Evolutionary conservation across 345 rosid species (phyloP).

Genomic region (Populus ilicifolia): DNA sequence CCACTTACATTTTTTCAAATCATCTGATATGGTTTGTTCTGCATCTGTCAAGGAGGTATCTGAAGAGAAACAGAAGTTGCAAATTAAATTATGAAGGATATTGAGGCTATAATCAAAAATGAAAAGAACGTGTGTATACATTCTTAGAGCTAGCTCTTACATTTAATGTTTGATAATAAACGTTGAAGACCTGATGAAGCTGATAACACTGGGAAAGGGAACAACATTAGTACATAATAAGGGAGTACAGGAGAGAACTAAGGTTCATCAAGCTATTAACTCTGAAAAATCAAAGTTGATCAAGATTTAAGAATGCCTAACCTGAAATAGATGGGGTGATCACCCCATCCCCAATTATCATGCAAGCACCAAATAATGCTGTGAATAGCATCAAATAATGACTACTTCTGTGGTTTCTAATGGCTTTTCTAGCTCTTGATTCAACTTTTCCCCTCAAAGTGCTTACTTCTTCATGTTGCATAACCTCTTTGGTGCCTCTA

Average conservation of each 20-base stretch:
- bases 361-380: conserved; percentile 58
- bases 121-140: not conserved
- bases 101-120: not conserved
- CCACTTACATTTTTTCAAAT: conserved; percentile 41
- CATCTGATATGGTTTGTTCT: conserved; percentile 20
- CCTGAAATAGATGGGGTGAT: conserved; percentile 67
- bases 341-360: conserved; percentile 56
- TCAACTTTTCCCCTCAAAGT: conserved; percentile 30
- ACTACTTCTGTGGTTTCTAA: conserved; percentile 37
- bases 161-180: conserved; percentile 35
- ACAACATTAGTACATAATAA: not conserved
- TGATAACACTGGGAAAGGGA: conserved; percentile 43
- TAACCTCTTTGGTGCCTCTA: conserved; percentile 18
- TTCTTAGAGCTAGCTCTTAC: conserved; percentile 35
- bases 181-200: conserved; percentile 47
- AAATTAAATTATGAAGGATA: conserved; percentile 2
- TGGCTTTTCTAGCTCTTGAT: conserved; percentile 41
- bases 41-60: conserved; percentile 31
- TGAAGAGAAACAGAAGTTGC: conserved; percentile 23
- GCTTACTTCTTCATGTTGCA: conserved; percentile 22
- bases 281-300: not conserved
- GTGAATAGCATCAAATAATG: conserved; percentile 47
- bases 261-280: not conserved
- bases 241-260: not conserved
- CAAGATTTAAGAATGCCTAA: conserved; percentile 8